phyloP scores from a whole-genome alignment of 306 rosid species.

The Morella rubra region DNA sequence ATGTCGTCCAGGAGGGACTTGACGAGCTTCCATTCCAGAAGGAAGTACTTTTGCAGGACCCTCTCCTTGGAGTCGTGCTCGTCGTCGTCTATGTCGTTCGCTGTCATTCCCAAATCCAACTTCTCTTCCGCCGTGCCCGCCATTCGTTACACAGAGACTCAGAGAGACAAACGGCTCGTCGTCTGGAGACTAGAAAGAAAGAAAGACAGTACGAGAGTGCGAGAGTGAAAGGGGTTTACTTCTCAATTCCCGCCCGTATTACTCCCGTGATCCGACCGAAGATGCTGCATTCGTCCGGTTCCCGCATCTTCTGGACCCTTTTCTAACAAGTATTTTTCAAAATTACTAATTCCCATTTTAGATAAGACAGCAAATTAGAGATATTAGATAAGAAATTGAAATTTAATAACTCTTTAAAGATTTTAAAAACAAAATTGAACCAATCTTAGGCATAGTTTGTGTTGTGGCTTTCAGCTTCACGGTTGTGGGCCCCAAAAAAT shows the following conservation, averaged over 20 bases:
- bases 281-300: no score
- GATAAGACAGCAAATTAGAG: no score
- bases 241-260: conserved; percentile 26
- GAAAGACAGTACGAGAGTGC: neutral
- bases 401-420: no score
- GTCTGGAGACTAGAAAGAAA: neutral
- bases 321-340: no score
- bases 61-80: conserved; percentile 76
- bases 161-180: conserved; percentile 1
- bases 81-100: conserved; percentile 57
- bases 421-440: no score
- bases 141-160: conserved; percentile 1
- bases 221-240: neutral
- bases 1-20: conserved; percentile 70
- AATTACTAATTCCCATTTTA: no score
- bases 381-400: no score
- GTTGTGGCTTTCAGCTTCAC: no score
- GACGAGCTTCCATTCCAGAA: conserved; percentile 84
- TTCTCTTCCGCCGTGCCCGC: conserved; percentile 33
- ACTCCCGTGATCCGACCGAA: no score
- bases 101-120: conserved; percentile 17
- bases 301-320: no score
- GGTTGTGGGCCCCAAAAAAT: no score
- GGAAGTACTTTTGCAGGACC: conserved; percentile 85
- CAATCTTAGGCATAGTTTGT: no score